Evolutionary conservation across 2,329 filamentous ascomycete genomes (phyloP).

Genomic region (Hortaea werneckii): DNA sequence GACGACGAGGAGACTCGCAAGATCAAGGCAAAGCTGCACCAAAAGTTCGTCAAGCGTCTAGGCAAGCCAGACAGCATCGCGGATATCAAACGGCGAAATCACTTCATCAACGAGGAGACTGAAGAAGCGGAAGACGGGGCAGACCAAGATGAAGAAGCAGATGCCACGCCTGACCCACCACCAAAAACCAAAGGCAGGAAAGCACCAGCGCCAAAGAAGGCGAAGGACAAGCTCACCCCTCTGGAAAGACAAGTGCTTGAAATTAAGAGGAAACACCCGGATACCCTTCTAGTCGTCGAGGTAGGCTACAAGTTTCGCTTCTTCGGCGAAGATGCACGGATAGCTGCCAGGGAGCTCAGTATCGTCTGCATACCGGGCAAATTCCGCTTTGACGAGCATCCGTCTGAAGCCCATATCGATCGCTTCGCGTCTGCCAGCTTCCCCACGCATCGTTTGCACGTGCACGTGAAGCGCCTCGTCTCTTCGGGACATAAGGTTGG

Average conservation of each 20-base stretch:
- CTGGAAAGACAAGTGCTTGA: slow-evolving; percentile 90
- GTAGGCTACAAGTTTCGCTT: slow-evolving; percentile 98
- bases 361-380: slow-evolving; percentile 97
- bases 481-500: slow-evolving; percentile 92
- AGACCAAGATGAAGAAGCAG: slow-evolving; percentile 49
- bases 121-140: slow-evolving; percentile 42
- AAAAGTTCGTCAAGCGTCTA: slow-evolving; percentile 80
- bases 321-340: slow-evolving; percentile 87
- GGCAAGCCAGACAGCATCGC: slow-evolving; percentile 74
- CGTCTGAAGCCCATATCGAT: slow-evolving; percentile 83
- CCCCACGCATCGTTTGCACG: slow-evolving; percentile 78
- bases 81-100: slow-evolving; percentile 52
- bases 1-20: slow-evolving; percentile 45
- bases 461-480: slow-evolving; percentile 89
- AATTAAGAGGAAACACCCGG: slow-evolving; percentile 83
- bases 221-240: slow-evolving; percentile 76
- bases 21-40: slow-evolving; percentile 63
- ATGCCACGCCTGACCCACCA: slow-evolving; percentile 40
- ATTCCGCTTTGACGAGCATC: slow-evolving; percentile 84
- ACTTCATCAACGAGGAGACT: slow-evolving; percentile 44
- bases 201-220: slow-evolving; percentile 53
- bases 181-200: slow-evolving; percentile 41
- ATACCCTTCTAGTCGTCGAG: slow-evolving; percentile 83
- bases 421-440: slow-evolving; percentile 94
- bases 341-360: slow-evolving; percentile 78